Base-by-base conservation (phyloP, 2,329 filamentous ascomycete species). In the Penicillium sp. region DNA sequence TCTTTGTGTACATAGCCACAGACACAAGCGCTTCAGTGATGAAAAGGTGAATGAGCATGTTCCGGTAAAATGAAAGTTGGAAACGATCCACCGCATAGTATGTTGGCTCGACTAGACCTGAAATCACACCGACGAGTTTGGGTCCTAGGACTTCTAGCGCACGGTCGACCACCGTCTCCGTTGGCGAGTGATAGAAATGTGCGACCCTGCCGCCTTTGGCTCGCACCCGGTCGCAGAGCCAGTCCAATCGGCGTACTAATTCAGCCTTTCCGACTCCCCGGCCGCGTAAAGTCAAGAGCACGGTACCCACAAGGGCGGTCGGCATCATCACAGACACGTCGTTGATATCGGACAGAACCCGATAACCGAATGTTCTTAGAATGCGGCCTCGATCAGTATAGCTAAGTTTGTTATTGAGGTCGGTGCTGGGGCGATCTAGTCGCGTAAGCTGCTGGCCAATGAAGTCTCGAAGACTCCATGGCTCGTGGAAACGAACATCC, bases 1-100 rank as follows among this genome's bases (percentile, higher is more conserved):
- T 89, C 44, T 86, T 85, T 0, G 87, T 94, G 73, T 99, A 99
- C 81, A 99, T 87, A 29, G 90, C 90, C 5, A 88, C 91, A 60
- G 91, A 94, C 23, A 97, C 91, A 5, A 99, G 81, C 0, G 93
- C 90, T 72, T 97, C 92, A 2, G 91, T 89, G 56, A 99, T 94
- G 74, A 99, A 99, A 5, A 99, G 83, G 71, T 99, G 94, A 60
- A 99, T 99, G 0, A 93, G 97, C 94, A 97, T 97, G 75, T 99
- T 99, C 51, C 94, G 88, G 76, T 99, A 99, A 75, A 99, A 99
- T 0, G 92, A 96, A 10, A 99, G 83, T 71, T 99, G 94, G 79
- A 99, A 99, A 52, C 92, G 85, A 73, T 99, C 94, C 39, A 97
- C 92, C 5, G 94, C 94, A 68, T 91, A 96, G 75, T 91, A 97